Conservation (phyloP, 2,329 filamentous ascomycete genomes). For the Seiridium cupressi region DNA sequence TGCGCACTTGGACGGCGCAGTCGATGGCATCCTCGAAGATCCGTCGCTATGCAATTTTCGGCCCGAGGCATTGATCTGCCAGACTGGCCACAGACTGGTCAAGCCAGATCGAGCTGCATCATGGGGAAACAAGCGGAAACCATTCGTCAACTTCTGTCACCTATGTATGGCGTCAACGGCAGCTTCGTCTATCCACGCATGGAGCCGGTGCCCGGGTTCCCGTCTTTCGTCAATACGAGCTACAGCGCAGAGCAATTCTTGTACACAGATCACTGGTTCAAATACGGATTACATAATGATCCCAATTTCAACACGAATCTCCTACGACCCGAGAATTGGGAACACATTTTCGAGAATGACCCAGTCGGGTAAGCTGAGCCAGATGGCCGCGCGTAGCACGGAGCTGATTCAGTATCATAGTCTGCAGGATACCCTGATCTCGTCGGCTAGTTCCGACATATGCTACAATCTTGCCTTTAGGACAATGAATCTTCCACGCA, state of each 20-base stretch:
- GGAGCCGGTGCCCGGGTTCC: conserved; percentile 43
- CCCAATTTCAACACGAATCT: conserved; percentile 24
- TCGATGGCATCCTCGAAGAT: conserved; percentile 13
- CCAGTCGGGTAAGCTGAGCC: conserved; percentile 26
- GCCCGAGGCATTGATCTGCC: conserved; percentile 11
- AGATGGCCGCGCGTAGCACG: conserved; percentile 32
- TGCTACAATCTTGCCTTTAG: conserved; percentile 47
- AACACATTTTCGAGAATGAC: conserved; percentile 2
- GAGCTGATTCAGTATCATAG: conserved; percentile 48
- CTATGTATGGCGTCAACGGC: conserved; percentile 22
- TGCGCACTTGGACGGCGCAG: conserved; percentile 13
- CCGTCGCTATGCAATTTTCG: conserved; percentile 14
- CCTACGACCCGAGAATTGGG: conserved; percentile 1
- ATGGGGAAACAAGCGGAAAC: conserved; percentile 11
- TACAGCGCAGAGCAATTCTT: conserved; percentile 38
- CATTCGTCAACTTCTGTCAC: conserved; percentile 11
- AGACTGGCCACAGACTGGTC: no score
- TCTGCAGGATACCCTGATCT: conserved; percentile 40
- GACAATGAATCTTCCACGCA: conserved; percentile 34
- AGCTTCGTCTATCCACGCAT: conserved; percentile 48
- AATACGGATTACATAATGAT: conserved; percentile 45
- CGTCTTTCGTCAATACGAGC: conserved; percentile 29
- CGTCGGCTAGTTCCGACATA: conserved; percentile 38
- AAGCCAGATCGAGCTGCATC: conserved; percentile 1
- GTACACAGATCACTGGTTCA: conserved; percentile 46